Percentiles rank a stretch among this genome's conserved stretches.
phyloP scores from a whole-genome alignment of 192 early-diverging fungal species.

The Backusella parvicylindrica region DNA sequence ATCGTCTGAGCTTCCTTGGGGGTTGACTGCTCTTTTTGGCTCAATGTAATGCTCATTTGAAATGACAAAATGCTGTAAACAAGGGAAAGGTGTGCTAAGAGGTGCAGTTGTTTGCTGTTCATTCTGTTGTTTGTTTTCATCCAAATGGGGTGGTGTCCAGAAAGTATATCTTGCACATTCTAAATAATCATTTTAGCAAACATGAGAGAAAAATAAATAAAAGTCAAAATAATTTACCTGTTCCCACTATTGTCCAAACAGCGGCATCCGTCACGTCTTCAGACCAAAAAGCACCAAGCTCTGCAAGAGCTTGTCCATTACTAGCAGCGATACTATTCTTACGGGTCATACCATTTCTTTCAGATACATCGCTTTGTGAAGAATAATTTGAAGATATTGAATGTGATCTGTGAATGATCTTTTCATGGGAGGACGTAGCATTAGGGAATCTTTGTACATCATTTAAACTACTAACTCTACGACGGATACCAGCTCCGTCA shows the following conservation, averaged over 20 bases:
- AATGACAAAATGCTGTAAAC: constrained; percentile 29
- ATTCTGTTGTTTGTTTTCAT: constrained; percentile 1
- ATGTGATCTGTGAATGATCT: background rate
- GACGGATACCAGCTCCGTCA: constrained; percentile 14
- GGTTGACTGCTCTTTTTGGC: background rate
- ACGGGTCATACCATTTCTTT: background rate
- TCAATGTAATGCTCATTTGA: background rate
- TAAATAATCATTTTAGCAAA: background rate
- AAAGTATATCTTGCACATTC: constrained; percentile 58
- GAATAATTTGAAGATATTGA: background rate
- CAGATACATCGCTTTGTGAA: background rate
- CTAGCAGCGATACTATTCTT: constrained; percentile 19
- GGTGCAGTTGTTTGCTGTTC: constrained; percentile 3
- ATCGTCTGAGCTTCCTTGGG: background rate
- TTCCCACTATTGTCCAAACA: constrained; percentile 91
- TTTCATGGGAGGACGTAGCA: background rate
- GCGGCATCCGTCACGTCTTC: constrained; percentile 81
- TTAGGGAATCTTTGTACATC: constrained; percentile 2
- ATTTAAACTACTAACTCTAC: constrained; percentile 56
- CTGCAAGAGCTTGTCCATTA: constrained; percentile 1
- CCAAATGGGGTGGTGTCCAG: constrained; percentile 33
- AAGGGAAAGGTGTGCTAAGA: background rate
- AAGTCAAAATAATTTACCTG: constrained; percentile 30
- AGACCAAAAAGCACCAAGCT: constrained; percentile 51
- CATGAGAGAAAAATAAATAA: background rate